Base-by-base conservation (phyloP, 2,329 filamentous ascomycete species). In the Gaeumannomyces tritici region DNA sequence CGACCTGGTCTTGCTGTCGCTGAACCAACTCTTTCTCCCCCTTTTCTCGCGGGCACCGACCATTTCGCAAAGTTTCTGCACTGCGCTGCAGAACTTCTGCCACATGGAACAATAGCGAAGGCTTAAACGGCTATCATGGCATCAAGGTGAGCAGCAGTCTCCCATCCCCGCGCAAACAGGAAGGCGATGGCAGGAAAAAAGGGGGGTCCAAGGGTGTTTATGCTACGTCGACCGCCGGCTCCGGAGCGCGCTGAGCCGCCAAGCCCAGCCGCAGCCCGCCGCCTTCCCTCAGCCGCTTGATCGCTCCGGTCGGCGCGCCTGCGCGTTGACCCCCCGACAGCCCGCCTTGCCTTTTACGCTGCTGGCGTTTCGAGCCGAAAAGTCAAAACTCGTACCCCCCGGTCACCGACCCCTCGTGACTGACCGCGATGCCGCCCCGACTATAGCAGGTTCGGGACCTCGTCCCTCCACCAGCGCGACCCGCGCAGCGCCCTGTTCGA, bases 401-500 rank as follows among this genome's bases (percentile, higher is more conserved):
- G 42, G 42, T n/a, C 42, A 9, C 21, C 42, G 42, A 51, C 18
- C 11, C 47, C 3, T 60, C 28, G 47, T 24, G n/a, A 27, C 35
- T 15, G n/a, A 27, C 26, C 26, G 42, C 27, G 29, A 24, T 28
- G 26, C 26, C 59, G 33, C 33, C 33, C 33, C 59, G 26, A 28
- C 47, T 18, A 26, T 21, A 61, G 59, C 65, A 89, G 88, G 78
- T 90, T 90, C 74, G 81, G 84, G 68, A 76, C 81, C 69, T 88
- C 86, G 59, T 82, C 82, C 67, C 83, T 91, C 65, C 89, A 91
- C 74, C 89, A 91, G 78, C 83, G 89, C 78, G 81, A 90, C 78
- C 82, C 85, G 70, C 80, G 89, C 71, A 88, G 84, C 71, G 86
- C 87, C 67, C 85, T 92, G 66, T 92, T 92, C 76, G 88, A 89